Evolutionary conservation across 495 filamentous ascomycete genomes (phyloP).

Genomic region (Aspergillus indologenus): DNA sequence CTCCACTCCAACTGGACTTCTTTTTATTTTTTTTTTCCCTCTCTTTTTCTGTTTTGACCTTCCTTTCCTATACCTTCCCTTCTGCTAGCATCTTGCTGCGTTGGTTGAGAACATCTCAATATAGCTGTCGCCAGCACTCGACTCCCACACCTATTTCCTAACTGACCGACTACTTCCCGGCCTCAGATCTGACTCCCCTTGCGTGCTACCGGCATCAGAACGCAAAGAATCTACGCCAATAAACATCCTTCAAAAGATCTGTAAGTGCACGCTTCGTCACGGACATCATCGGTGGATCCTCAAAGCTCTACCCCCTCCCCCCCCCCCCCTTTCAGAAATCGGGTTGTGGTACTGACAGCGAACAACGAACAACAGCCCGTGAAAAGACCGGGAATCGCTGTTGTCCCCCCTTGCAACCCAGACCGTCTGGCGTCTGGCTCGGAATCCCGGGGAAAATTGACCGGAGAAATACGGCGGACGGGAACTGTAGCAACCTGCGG

Average conservation of each 20-base stretch:
- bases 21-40: conserved; percentile 2
- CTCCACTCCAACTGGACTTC: conserved; percentile 2
- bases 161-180: background rate
- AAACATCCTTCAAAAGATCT: background rate
- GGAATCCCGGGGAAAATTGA: conserved; percentile 27
- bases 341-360: conserved; percentile 15
- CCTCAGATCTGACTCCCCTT: background rate
- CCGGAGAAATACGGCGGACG: conserved; percentile 27
- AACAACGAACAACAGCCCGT: conserved; percentile 9
- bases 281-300: conserved; percentile 9
- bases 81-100: background rate
- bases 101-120: conserved; percentile 5
- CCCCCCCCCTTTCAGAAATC: conserved; percentile 1
- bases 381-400: conserved; percentile 17
- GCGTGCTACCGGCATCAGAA: background rate
- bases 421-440: conserved; percentile 11
- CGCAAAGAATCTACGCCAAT: background rate
- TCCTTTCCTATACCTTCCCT: conserved; percentile 5
- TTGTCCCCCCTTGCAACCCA: conserved; percentile 13
- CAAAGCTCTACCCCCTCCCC: background rate
- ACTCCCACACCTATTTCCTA: background rate
- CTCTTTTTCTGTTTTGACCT: too few species aligned
- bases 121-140: background rate
- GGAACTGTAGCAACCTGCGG: conserved; percentile 12
- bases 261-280: conserved; percentile 4